Evolutionary conservation across 345 rosid genomes (phyloP), one percentile per base, ranked within the genome.

Genomic region (Eucalyptus tenuipes): DNA sequence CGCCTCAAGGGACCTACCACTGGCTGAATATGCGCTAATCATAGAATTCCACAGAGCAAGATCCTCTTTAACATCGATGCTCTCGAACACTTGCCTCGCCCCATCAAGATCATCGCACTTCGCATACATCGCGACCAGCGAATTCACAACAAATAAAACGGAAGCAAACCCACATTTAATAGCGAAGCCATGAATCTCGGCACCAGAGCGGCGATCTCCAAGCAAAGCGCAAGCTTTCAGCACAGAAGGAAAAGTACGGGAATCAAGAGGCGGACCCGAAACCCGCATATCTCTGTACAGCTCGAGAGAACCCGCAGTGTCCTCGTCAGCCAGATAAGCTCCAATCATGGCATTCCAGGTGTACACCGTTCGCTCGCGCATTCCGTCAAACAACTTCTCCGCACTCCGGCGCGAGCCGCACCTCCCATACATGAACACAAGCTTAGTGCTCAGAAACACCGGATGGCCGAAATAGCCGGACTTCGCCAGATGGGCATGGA

Each of bases 341-440:
- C 96, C 97, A 18, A 97, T 86, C 93, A 95, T 91, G 33, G 98
- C 96, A 89, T 96, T 97, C 98, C 99, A 97, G 2, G 97, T 91
- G 88, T 95, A 96, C 47, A 93, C 57, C 16, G 92, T 94, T 91
- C 95, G 94, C 4, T 93, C 91, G 86, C 68, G 89, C 96, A 97
- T 96, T 94, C 89, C 87, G 89, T 92, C 98, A 40, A 96, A 97
- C 93, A 96, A 68, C 82, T 88, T 92, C 92, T 92, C 91, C 49
- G 99, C 99, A 44, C 93, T 92, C 84, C 44, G 57, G 25, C 93
- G 31, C 75, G 90, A 92, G 88, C 95, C 96, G 61, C 96, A 94
- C 80, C 94, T 95, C 2, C 95, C 96, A 48, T 96, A 96, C 99
- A 96, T 92, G 8, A 93, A 91, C 12, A 95, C 95, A 88, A 97